Evolutionary conservation across 1,139 yeast species (phyloP), one percentile per base, ranked within the genome.

Genomic region (Candida buenavistaensis): DNA sequence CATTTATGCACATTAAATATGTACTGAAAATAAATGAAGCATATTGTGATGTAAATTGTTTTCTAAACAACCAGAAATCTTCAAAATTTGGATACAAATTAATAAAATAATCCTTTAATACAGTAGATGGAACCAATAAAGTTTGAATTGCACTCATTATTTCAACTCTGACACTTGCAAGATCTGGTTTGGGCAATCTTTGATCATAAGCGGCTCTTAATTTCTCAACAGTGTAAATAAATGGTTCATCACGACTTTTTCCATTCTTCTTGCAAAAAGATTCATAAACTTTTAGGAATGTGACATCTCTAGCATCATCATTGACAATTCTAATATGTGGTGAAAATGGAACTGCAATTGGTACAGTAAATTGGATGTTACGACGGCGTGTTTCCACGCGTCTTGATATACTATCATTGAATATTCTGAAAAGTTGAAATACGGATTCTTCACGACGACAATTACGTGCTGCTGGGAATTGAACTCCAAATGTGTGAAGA

Each of bases 391-490:
- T 78, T 58, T 92, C 96, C 28, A 88, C 95, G 54, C 85, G 84
- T 49, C 85, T 78, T 1, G 84, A 69, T 37, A 94, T 66, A 5
- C 86, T 81, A 46, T 86, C 90, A 55, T 88, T 88, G 62, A 94
- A 80, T 32, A 92, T 78, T 48, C 96, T 75, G 72, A 88, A 90
- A 47, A 94, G 63, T 58, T 92, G 98, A 69, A 88, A 85, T 39
- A 92, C 83, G 33, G 96, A 75, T 55, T 94, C 99, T 57, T 94
- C 99, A 39, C 98, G 80, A 54, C 98, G 84, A 51, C 96, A 88
- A 52, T 92, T 97, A 50, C 98, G 80, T 8, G 96, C 97, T 12
- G 98, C 96, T 4, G 99, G 98, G 60, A 86, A 90, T 63, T 94
- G 98, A 12, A 94, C 95, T 1, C 96, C 95, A 70, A 92, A 94